Conservation (phyloP, 1,139 yeast species). For the Diutina neorugosa region DNA sequence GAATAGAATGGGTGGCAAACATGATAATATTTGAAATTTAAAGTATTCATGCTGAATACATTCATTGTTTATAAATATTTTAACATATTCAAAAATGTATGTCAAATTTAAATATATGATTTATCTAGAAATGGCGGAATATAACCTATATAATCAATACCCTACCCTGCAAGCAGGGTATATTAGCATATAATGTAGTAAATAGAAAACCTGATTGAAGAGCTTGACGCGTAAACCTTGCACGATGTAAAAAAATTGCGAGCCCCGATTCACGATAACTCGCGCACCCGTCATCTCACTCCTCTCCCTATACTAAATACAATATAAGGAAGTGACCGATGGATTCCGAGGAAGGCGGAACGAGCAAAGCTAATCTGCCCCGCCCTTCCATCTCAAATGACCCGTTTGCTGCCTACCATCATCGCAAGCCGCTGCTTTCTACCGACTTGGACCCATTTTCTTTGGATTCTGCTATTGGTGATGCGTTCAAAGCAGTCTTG, state of each 20-base stretch:
- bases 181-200: too few relatives aligned
- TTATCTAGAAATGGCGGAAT: too few relatives aligned
- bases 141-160: too few relatives aligned
- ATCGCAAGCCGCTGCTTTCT: neutral
- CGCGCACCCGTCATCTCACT: neutral
- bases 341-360: conserved; percentile 2
- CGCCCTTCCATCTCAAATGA: neutral
- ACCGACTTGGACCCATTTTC: conserved; percentile 10
- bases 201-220: too few relatives aligned
- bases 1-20: neutral
- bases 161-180: too few relatives aligned
- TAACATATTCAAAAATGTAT: too few relatives aligned
- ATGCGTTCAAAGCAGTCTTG: conserved; percentile 13
- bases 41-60: too few relatives aligned
- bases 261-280: neutral
- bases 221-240: neutral
- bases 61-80: too few relatives aligned
- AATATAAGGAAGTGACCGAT: neutral
- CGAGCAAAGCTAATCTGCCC: neutral
- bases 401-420: neutral
- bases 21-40: too few relatives aligned
- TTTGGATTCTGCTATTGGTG: conserved; percentile 18
- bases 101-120: too few relatives aligned
- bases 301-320: neutral
- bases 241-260: neutral